phyloP scores from a whole-genome alignment of 2,329 filamentous ascomycete genomes.

The Elsinoe batatas region DNA sequence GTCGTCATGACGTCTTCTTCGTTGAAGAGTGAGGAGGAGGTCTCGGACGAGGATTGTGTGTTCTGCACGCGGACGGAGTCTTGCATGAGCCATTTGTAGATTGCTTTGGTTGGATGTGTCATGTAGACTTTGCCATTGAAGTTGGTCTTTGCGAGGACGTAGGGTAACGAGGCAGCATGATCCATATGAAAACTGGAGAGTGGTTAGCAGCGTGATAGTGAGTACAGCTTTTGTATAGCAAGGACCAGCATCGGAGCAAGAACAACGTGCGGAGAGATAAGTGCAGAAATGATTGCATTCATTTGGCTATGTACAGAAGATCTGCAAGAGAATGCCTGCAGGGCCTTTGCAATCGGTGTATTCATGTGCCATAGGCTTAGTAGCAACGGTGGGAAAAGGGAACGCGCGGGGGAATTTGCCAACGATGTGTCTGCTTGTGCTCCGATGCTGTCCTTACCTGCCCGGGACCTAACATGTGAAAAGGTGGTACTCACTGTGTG shows the following conservation, averaged over 20 bases:
- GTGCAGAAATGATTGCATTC: conserved; percentile 9
- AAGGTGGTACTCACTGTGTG: conserved; percentile 74
- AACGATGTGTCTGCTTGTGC: background rate
- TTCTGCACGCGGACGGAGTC: conserved; percentile 87
- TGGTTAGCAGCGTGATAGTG: background rate
- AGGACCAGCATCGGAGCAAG: conserved; percentile 4
- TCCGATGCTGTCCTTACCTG: background rate
- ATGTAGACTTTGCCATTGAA: conserved; percentile 96
- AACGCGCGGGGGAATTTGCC: background rate
- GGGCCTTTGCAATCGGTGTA: background rate
- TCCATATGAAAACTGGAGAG: conserved; percentile 82
- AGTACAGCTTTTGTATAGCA: background rate
- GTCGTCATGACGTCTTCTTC: conserved; percentile 92
- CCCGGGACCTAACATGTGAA: background rate
- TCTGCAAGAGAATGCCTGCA: background rate
- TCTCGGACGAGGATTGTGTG: conserved; percentile 52
- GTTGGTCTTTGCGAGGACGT: conserved; percentile 95
- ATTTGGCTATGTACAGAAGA: conserved; percentile 12
- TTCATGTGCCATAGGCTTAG: background rate
- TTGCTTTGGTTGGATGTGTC: conserved; percentile 98
- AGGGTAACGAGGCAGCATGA: conserved; percentile 95
- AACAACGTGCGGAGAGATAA: background rate
- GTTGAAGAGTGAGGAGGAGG: conserved; percentile 67
- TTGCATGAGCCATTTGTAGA: conserved; percentile 99
- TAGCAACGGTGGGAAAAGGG: background rate